Conservation (phyloP, 257 asterid species). For the Cinchona pubescens region DNA sequence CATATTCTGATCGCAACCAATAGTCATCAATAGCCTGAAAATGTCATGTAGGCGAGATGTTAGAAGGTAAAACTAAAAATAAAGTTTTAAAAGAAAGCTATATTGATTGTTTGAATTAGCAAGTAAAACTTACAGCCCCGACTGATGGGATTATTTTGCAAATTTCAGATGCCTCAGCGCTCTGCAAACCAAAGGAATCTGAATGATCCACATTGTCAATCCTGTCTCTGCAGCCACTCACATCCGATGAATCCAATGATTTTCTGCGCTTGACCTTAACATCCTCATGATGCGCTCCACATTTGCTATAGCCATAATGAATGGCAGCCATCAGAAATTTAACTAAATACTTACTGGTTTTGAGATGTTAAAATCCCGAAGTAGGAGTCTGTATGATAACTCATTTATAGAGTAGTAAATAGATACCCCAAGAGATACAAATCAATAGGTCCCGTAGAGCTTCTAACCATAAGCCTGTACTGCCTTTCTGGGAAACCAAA, state of each 20-base stretch:
- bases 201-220: conserved; percentile 25
- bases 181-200: conserved; percentile 21
- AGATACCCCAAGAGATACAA: conserved; percentile 64
- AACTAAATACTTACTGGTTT: not conserved
- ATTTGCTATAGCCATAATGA: conserved; percentile 39
- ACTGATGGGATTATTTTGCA: conserved; percentile 58
- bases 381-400: not conserved
- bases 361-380: not conserved
- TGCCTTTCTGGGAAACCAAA: conserved; percentile 40
- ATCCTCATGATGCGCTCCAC: conserved; percentile 32
- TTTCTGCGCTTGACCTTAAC: conserved; percentile 33
- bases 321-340: conserved; percentile 13
- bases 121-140: conserved; percentile 49
- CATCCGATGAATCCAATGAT: conserved; percentile 30
- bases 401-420: not conserved
- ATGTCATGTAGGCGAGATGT: not conserved
- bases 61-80: not conserved
- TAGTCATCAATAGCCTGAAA: conserved; percentile 66
- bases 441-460: conserved; percentile 62
- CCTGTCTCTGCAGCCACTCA: conserved; percentile 23
- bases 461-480: conserved; percentile 57
- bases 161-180: conserved; percentile 35
- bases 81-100: not conserved
- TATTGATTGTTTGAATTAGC: not conserved
- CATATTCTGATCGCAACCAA: conserved; percentile 61